Base-by-base conservation (phyloP, 1,284 basidiomycete species). In the Schizophyllum amplum region DNA sequence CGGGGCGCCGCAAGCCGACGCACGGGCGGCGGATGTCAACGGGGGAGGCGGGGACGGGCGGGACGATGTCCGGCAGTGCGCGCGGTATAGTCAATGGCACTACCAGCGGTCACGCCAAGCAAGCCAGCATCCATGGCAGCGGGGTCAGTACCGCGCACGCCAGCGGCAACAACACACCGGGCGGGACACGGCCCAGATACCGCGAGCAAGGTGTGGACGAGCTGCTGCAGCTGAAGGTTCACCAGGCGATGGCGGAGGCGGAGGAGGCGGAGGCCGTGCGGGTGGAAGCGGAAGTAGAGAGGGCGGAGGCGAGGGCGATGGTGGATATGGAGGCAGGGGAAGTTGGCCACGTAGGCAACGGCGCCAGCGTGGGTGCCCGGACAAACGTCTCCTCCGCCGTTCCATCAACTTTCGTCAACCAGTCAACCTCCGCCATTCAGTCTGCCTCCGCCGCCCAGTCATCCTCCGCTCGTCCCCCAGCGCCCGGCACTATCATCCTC, bases 191-290 rank as follows among this genome's bases (percentile, higher is more conserved):
- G 6, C 22, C 17, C 17, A 25, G 26, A 5, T 57, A 85, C 68
- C 81, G 87, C 59, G 88, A 91, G 65, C 91, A 94, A 71, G 90
- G 89, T 13, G 92, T 94, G 3, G 92, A 93, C 66, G 92, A 94
- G 69, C 76, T 94, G 21, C 71, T 94, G 51, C 92, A 94, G 68
- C 76, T 94, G 55, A 94, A 94, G 67, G 76, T 94, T 24, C 84
- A 93, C 63, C 90, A 93, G 67, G 85, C 87, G 5, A 75, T 95
- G 53, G 83, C 87, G 4, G 83, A 50, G 20, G 48, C 48, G 13
- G 48, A 50, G 20, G 48, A 50, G 20, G 42, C 11, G 42, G 21
- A 50, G 9, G 21, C 48, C 3, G 13, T 50, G 48, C 48, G 21
- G 4, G 24, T 11, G 48, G 9, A 46, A 11, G n/a, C n/a, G n/a